Conservation (phyloP, 371 early-diverging fungal species). For the Choanephora cucurbitarum region DNA sequence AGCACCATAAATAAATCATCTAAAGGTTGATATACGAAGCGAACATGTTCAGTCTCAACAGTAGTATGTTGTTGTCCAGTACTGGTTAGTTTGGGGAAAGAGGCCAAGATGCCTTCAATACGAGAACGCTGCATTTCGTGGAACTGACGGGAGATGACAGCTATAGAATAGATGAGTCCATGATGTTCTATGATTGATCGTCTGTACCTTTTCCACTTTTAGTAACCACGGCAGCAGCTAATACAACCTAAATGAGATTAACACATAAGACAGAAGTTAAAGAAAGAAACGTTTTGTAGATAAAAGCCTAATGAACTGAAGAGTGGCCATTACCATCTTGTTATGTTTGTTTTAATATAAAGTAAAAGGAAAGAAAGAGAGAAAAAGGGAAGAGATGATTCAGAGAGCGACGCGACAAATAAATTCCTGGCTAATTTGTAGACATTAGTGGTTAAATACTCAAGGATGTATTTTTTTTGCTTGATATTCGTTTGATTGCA, state of each 20-base stretch:
- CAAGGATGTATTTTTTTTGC: no score
- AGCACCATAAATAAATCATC: slow-evolving; percentile 93
- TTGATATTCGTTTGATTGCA: no score
- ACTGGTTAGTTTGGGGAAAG: slow-evolving; percentile 94
- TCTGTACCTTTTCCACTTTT: slow-evolving; percentile 90
- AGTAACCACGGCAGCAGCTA: slow-evolving; percentile 90
- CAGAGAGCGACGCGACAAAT: not conserved
- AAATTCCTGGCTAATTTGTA: no score
- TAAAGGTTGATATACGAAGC: slow-evolving; percentile 96
- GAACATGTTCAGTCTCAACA: slow-evolving; percentile 94
- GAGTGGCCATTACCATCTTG: not conserved
- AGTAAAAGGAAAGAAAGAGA: not conserved
- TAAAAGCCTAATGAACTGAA: no score
- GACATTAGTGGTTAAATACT: no score
- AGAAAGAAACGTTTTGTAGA: no score
- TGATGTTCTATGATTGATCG: not conserved
- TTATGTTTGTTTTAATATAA: not conserved
- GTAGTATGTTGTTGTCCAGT: slow-evolving; percentile 94
- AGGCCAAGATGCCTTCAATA: slow-evolving; percentile 93
- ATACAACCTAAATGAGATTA: slow-evolving; percentile 60
- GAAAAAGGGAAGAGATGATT: not conserved
- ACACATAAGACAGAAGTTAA: not conserved
- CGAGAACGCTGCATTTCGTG: slow-evolving; percentile 95
- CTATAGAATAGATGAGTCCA: slow-evolving; percentile 46
- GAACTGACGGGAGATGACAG: slow-evolving; percentile 95